Conservation (phyloP, 495 filamentous ascomycete genomes). For the Aspergillus leporis region DNA sequence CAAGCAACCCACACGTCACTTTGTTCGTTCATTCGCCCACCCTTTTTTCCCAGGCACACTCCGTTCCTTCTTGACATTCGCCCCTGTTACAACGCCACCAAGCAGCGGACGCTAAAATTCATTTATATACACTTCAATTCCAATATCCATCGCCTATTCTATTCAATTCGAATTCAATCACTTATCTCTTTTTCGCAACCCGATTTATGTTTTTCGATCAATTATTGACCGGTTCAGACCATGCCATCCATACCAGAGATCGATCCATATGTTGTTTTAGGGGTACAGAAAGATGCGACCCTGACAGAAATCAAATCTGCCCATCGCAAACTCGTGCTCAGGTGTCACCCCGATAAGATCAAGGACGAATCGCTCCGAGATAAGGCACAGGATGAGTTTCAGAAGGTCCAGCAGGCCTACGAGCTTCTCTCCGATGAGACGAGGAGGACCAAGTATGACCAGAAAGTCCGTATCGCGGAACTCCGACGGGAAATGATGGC, state of each 20-base stretch:
- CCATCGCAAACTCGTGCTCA: conserved; percentile 89
- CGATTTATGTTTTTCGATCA: conserved; percentile 16
- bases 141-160: neutral
- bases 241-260: conserved; percentile 67
- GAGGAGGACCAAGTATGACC: conserved; percentile 73
- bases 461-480: conserved; percentile 64
- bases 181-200: neutral
- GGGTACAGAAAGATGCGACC: conserved; percentile 73
- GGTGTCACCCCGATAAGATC: conserved; percentile 95
- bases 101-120: neutral
- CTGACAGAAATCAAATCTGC: conserved; percentile 73
- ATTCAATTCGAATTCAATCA: neutral
- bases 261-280: conserved; percentile 83
- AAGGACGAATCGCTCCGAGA: conserved; percentile 68
- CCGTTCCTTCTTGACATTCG: neutral
- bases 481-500: conserved; percentile 53
- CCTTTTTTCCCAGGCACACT: neutral
- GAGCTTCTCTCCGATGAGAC: conserved; percentile 83
- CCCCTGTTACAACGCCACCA: conserved; percentile 3
- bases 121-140: neutral
- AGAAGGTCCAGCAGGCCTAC: conserved; percentile 90
- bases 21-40: neutral
- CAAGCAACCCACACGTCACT: neutral
- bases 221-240: conserved; percentile 17
- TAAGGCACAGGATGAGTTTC: conserved; percentile 80